Evolutionary conservation across 2,329 filamentous ascomycete genomes (phyloP).

Genomic region (Pseudogymnoascus sp.): DNA sequence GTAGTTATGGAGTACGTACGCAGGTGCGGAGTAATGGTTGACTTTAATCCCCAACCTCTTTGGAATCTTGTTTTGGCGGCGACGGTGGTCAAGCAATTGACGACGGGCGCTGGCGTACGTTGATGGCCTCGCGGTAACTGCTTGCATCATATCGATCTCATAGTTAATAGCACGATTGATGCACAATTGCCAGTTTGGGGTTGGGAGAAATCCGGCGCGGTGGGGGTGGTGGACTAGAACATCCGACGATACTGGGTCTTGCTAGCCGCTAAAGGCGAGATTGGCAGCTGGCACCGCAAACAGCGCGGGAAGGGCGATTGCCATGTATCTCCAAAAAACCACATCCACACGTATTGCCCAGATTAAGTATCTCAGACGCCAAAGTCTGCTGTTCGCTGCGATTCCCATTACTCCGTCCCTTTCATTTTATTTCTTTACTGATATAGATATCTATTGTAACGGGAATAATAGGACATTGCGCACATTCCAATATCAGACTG

Average conservation of each 20-base stretch:
- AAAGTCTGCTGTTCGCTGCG: background rate
- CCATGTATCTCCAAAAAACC: background rate
- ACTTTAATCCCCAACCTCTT: background rate
- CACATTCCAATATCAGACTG: background rate
- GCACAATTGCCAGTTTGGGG: constrained; percentile 1
- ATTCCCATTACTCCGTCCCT: background rate
- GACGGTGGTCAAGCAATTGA: background rate
- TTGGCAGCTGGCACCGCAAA: background rate
- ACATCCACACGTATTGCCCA: background rate
- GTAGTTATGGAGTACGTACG: background rate
- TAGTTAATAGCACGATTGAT: background rate
- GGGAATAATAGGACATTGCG: background rate
- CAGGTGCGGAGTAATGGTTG: background rate
- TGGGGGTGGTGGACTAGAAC: background rate
- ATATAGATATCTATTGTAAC: background rate
- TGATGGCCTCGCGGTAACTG: background rate
- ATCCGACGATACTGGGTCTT: background rate
- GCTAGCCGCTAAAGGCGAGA: background rate
- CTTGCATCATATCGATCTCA: constrained; percentile 4
- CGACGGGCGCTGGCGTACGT: background rate
- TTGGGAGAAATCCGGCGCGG: background rate
- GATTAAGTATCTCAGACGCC: background rate
- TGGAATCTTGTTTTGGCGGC: background rate
- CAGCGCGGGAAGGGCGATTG: background rate
- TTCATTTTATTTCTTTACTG: background rate